A percentile compares a stretch with the other conserved stretches of the same genome.
phyloP scores from a whole-genome alignment of 345 rosid genomes.

The Eutrema heterophyllum region DNA sequence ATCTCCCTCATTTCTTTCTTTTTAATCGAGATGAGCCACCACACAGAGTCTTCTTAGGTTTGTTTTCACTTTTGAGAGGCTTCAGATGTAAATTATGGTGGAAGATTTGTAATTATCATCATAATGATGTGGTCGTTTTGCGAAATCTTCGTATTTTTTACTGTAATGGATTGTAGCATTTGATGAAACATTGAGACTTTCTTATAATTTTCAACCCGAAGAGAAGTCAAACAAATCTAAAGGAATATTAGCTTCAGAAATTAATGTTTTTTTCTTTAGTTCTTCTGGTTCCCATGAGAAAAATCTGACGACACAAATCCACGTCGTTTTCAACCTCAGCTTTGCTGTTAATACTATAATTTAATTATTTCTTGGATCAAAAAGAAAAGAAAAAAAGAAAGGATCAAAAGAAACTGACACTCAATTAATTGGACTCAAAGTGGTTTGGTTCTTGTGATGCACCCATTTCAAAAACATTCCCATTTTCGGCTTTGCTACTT shows the following conservation, averaged over 20 bases:
- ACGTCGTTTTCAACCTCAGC: conserved; percentile 5
- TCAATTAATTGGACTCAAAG: conserved; percentile 7
- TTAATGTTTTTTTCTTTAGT: neutral
- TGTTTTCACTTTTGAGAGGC: conserved; percentile 19
- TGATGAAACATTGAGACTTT: neutral
- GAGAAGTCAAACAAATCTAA: neutral
- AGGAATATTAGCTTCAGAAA: neutral
- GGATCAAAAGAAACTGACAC: neutral
- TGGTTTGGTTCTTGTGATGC: conserved; percentile 13
- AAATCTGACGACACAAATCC: neutral
- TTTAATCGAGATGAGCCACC: conserved; percentile 1
- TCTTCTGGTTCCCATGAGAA: neutral
- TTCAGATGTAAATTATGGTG: conserved; percentile 12
- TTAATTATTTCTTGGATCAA: neutral
- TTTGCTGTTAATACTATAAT: neutral
- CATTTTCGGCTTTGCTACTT: conserved; percentile 18
- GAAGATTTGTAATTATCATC: conserved; percentile 32
- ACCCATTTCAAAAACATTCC: conserved; percentile 6
- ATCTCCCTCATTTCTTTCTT: conserved; percentile 14
- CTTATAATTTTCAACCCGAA: neutral
- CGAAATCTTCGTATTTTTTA: conserved; percentile 2
- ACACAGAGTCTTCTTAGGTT: conserved; percentile 10
- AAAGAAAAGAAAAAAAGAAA: neutral
- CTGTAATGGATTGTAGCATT: neutral
- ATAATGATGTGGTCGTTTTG: conserved; percentile 4